Evolutionary conservation across 2,329 filamentous ascomycete genomes (phyloP), one percentile per base, ranked within the genome.

Genomic region (Cercospora citrullina): DNA sequence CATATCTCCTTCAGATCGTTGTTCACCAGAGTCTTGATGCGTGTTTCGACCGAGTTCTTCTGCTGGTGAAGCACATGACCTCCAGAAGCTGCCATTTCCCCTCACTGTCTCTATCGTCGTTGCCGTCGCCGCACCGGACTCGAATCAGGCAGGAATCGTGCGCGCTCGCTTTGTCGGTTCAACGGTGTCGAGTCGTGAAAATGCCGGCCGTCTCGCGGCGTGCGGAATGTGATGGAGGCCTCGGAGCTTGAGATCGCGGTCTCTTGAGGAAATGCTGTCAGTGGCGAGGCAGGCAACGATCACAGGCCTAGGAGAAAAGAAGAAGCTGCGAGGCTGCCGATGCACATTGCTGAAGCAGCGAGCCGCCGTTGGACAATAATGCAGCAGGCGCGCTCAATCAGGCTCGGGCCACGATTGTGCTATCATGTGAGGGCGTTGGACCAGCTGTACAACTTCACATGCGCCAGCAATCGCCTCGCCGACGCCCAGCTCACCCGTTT

Each of bases 1-100:
- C 94, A 91, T 72, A 98, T 90, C 63, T 85, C 85, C 74, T 93
- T 91, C 60, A 97, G 86, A 74, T 94, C 89, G 68, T 82, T 83
- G 76, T 88, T 89, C 64, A 88, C 82, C 63, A 89, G 79, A 8
- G 80, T 84, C 75, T 87, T 87, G 65, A 79, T 72, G 31, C 71
- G 71, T n/a, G 74, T 69, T 58, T 75, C 74, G 21, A 77, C 58
- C 12, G 60, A 68, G n/a, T 53, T 57, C 55, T 66, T 71, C 72
- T 79, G 77, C 69, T 79, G 78, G 72, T 84, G 81, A 45, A 84
- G 68, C 53, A 77, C 67, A 64, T 81, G 77, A 64, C 77, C 79
- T 33, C 76, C 73, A 48, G 75, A 73, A 21, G 62, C 62, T 63
- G 76, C 75, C 75, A 77, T 75, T 61, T 66, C 42, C 67, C 64